A percentile compares a stretch with the other conserved stretches of the same genome.
Conservation (phyloP, 192 early-diverging fungal species). For the Spizellomyces punctatus region DNA sequence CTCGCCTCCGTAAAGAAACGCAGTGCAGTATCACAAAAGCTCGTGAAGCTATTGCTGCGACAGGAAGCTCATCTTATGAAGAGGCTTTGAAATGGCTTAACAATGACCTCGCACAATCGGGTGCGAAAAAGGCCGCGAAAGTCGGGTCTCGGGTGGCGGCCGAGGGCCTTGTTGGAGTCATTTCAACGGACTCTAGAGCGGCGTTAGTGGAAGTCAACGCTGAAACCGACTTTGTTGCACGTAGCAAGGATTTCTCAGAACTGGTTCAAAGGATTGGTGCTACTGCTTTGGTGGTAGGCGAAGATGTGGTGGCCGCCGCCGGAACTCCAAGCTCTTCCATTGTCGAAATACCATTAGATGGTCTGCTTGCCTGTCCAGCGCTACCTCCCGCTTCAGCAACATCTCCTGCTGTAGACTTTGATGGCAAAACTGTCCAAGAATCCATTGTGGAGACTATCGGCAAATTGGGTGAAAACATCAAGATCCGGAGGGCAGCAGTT, state of each 20-base stretch:
- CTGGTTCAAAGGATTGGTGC: slow-evolving; percentile 50
- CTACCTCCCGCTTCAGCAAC: not conserved
- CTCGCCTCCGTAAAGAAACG: slow-evolving; percentile 76
- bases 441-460: slow-evolving; percentile 76
- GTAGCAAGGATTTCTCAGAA: slow-evolving; percentile 75
- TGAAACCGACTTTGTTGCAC: slow-evolving; percentile 96
- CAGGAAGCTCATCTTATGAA: slow-evolving; percentile 49
- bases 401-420: not conserved
- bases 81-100: slow-evolving; percentile 81
- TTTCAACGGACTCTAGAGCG: slow-evolving; percentile 49
- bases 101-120: slow-evolving; percentile 68
- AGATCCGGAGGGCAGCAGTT: slow-evolving; percentile 68
- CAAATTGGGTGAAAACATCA: slow-evolving; percentile 89
- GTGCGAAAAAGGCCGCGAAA: slow-evolving; percentile 81
- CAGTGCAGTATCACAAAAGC: slow-evolving; percentile 81
- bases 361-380: not conserved
- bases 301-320: slow-evolving; percentile 49
- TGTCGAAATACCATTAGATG: not conserved
- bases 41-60: slow-evolving; percentile 72
- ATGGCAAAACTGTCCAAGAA: slow-evolving; percentile 41
- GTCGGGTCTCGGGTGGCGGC: slow-evolving; percentile 73
- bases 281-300: slow-evolving; percentile 5
- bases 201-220: slow-evolving; percentile 72
- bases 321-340: not conserved
- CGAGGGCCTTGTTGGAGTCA: slow-evolving; percentile 78